Percentiles rank a stretch among this genome's conserved stretches.
phyloP scores from a whole-genome alignment of 1,284 basidiomycete genomes.

The Melanopsichium pennsylvanicum region DNA sequence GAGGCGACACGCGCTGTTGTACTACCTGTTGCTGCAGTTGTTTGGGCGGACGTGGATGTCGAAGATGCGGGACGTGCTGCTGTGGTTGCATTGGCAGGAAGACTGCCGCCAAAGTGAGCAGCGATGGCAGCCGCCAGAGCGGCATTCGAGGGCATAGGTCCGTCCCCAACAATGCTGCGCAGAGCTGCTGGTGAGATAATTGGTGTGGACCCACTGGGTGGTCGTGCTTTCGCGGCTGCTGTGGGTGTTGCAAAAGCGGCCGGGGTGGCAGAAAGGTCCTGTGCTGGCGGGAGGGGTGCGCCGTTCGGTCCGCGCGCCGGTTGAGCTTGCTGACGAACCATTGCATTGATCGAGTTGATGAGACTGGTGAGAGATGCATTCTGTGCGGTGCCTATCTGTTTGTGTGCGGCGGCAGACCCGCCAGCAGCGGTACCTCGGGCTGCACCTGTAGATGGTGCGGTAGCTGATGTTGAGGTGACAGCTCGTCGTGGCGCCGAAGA shows the following conservation, averaged over 20 bases:
- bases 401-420: not conserved
- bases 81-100: constrained; percentile 14
- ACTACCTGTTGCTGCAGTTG: constrained; percentile 1
- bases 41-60: not conserved
- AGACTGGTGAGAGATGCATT: constrained; percentile 26
- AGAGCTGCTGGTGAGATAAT: constrained; percentile 22
- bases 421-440: not conserved
- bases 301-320: constrained; percentile 44
- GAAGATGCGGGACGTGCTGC: constrained; percentile 7
- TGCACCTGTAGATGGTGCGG: constrained; percentile 1
- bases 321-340: constrained; percentile 34
- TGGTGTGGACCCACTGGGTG: constrained; percentile 1
- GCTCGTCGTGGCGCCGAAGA: constrained; percentile 14
- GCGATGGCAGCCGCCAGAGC: constrained; percentile 40
- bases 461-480: not conserved
- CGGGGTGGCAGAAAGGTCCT: not conserved
- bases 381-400: constrained; percentile 5
- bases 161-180: constrained; percentile 42
- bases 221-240: constrained; percentile 8
- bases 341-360: constrained; percentile 42
- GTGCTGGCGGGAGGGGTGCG: constrained; percentile 33
- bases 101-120: constrained; percentile 41
- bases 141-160: constrained; percentile 46
- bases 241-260: not conserved
- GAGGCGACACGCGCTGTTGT: not conserved